Conservation (phyloP, 306 rosid species). For the Fragaria ananassa region DNA sequence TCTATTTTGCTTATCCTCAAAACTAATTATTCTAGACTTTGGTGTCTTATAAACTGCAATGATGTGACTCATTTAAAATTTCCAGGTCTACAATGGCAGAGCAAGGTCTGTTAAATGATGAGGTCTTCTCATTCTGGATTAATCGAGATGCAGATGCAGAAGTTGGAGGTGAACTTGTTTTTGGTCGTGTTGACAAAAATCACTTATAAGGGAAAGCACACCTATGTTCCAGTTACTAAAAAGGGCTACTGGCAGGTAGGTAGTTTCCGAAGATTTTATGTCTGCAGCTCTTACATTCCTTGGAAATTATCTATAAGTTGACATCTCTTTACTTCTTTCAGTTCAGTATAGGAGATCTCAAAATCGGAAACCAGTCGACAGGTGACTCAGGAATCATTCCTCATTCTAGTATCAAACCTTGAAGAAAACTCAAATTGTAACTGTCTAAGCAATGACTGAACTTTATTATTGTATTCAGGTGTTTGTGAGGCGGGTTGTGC, state of each 20-base stretch:
- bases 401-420: not conserved
- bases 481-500: slow-evolving; percentile 71
- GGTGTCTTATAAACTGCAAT: slow-evolving; percentile 5
- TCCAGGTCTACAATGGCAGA: slow-evolving; percentile 70
- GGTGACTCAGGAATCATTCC: slow-evolving; percentile 37
- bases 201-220: slow-evolving; percentile 77
- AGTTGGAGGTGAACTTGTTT: slow-evolving; percentile 74
- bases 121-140: slow-evolving; percentile 90
- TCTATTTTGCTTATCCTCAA: slow-evolving; percentile 13
- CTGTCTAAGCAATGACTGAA: slow-evolving; percentile 16
- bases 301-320: slow-evolving; percentile 6
- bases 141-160: slow-evolving; percentile 49
- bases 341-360: slow-evolving; percentile 79
- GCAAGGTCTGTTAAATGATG: slow-evolving; percentile 59
- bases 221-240: slow-evolving; percentile 73
- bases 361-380: slow-evolving; percentile 65
- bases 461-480: slow-evolving; percentile 44
- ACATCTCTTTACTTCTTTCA: slow-evolving; percentile 30
- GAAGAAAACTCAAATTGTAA: not conserved
- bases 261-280: slow-evolving; percentile 6
- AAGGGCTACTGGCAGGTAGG: slow-evolving; percentile 91
- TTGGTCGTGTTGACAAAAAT: slow-evolving; percentile 67
- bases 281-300: slow-evolving; percentile 3
- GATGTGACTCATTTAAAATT: slow-evolving; percentile 23
- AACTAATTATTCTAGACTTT: not conserved